Evolutionary conservation across 768 basidiomycete genomes (phyloP).

Genomic region (Collybia sordida): DNA sequence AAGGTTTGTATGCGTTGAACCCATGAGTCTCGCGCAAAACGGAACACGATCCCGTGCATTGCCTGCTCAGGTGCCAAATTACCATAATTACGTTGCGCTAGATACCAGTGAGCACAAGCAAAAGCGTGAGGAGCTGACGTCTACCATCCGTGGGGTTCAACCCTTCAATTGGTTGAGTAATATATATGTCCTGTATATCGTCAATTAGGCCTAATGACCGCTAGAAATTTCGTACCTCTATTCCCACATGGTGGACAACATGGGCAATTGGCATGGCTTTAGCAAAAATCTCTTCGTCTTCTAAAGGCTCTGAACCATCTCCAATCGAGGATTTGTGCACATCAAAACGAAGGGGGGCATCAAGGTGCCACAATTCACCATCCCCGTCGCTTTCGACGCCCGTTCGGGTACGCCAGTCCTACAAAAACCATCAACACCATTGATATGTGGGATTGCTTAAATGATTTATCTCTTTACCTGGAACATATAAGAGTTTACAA

Average conservation of each 20-base stretch:
- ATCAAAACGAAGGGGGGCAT: constrained; percentile 9
- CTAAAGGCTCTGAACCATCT: constrained; percentile 4
- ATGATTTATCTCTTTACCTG: neutral
- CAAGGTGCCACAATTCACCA: constrained; percentile 6
- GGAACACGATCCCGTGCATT: constrained; percentile 9
- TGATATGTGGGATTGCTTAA: too few relatives aligned
- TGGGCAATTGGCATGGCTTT: constrained; percentile 14
- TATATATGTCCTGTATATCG: constrained; percentile 9
- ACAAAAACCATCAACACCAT: constrained; percentile 1
- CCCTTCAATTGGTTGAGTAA: constrained; percentile 5
- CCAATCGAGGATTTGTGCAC: constrained; percentile 8
- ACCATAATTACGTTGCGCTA: constrained; percentile 4
- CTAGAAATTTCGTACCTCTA: too few relatives aligned
- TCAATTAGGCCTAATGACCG: too few relatives aligned
- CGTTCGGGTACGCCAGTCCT: constrained; percentile 10
- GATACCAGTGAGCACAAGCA: neutral
- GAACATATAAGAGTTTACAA: constrained; percentile 1
- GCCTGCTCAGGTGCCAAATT: constrained; percentile 6
- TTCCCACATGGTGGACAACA: constrained; percentile 7
- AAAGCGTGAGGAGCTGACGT: neutral
- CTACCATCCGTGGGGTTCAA: constrained; percentile 3
- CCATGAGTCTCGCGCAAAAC: constrained; percentile 9
- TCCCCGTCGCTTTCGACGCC: constrained; percentile 2
- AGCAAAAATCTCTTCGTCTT: constrained; percentile 2
- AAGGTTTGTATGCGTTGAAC: constrained; percentile 9